Conservation (phyloP, 805 yeast species). For the Hanseniaspora clermontiae region DNA sequence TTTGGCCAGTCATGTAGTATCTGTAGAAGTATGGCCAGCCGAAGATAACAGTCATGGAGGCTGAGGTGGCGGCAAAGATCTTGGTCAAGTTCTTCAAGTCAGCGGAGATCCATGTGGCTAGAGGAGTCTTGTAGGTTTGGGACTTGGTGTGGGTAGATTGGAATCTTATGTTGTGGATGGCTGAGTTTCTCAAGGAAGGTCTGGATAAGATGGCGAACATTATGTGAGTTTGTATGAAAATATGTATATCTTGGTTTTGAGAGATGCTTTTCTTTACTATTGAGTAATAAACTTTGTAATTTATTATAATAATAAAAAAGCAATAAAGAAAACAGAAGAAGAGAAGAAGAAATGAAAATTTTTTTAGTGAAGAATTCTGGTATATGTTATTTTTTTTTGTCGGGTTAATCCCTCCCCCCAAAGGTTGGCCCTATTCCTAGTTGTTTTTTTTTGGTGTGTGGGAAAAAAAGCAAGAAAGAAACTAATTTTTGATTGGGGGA, state of each 20-base stretch:
- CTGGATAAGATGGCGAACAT: conserved; percentile 10
- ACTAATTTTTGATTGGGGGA: too few relatives aligned
- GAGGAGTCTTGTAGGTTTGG: conserved; percentile 17
- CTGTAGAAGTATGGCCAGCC: conserved; percentile 23
- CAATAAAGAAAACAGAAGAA: too few relatives aligned
- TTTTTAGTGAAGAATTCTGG: too few relatives aligned
- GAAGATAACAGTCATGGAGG: conserved; percentile 16
- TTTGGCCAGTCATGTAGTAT: conserved; percentile 9
- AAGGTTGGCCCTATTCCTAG: too few relatives aligned
- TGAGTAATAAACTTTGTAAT: too few relatives aligned
- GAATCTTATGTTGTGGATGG: conserved; percentile 4
- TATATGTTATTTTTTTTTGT: too few relatives aligned
- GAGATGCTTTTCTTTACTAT: too few relatives aligned
- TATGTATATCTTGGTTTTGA: not conserved
- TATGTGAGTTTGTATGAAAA: not conserved
- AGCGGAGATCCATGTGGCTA: conserved; percentile 18
- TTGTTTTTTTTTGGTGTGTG: too few relatives aligned
- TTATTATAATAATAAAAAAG: too few relatives aligned
- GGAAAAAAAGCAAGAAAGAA: too few relatives aligned
- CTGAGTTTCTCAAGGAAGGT: conserved; percentile 1
- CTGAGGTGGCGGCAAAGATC: conserved; percentile 18
- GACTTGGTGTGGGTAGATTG: conserved; percentile 13
- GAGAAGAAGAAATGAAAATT: too few relatives aligned
- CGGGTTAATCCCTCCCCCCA: too few relatives aligned
- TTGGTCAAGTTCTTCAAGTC: conserved; percentile 22